Evolutionary conservation across 2,329 filamentous ascomycete species (phyloP).

Genomic region (Aureobasidium vineae): DNA sequence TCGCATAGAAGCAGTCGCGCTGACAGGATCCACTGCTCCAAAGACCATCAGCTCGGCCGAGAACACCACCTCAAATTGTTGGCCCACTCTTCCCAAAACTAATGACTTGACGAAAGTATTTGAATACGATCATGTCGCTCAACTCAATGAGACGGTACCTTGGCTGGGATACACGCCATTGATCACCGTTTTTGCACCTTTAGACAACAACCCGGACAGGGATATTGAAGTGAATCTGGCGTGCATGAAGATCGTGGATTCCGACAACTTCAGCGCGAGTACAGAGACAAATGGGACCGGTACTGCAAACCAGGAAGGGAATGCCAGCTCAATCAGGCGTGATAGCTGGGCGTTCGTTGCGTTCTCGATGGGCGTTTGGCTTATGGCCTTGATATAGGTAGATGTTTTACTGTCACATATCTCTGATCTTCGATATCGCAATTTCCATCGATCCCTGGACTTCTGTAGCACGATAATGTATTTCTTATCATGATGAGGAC

Average conservation of each 20-base stretch:
- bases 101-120: background rate
- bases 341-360: background rate
- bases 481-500: too few relatives aligned
- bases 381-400: background rate
- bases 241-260: conserved; percentile 1
- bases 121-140: background rate
- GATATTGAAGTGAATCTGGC: background rate
- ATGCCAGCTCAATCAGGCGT: background rate
- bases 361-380: background rate
- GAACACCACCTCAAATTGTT: background rate
- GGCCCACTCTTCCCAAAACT: background rate
- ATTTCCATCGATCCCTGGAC: too few relatives aligned
- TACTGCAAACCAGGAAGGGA: background rate
- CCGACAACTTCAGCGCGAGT: background rate
- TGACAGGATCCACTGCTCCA: background rate
- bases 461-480: too few relatives aligned
- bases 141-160: background rate
- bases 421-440: too few relatives aligned
- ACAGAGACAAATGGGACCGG: background rate
- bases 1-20: background rate
- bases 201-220: background rate
- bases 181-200: background rate
- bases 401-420: too few relatives aligned
- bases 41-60: background rate
- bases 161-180: background rate